Percentiles rank a stretch among this genome's conserved stretches.
Evolutionary conservation across 1,284 basidiomycete species (phyloP).

Genomic region (Ganoderma sp.): DNA sequence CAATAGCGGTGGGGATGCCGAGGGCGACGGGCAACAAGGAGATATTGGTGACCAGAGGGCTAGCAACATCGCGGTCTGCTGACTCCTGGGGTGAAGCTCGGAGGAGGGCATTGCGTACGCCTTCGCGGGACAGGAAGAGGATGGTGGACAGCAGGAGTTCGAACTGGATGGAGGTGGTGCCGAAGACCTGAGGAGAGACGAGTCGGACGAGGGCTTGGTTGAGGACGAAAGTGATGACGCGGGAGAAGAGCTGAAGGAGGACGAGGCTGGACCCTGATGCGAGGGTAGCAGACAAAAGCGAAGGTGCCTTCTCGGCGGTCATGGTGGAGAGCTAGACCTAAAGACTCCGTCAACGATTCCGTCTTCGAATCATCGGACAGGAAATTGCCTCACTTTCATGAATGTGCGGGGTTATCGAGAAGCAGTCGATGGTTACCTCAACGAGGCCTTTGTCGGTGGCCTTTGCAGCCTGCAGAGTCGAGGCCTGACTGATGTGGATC

Average conservation of each 20-base stretch:
- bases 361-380: too few relatives aligned
- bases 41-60: conserved; percentile 38
- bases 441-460: too few relatives aligned
- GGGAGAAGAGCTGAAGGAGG: conserved; percentile 83
- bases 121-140: conserved; percentile 91
- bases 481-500: too few relatives aligned
- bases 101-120: conserved; percentile 84
- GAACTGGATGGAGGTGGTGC: conserved; percentile 86
- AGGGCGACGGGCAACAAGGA: conserved; percentile 42
- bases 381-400: not conserved
- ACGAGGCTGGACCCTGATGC: conserved; percentile 82
- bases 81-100: conserved; percentile 38
- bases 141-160: conserved; percentile 88
- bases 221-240: conserved; percentile 85
- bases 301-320: conserved; percentile 10
- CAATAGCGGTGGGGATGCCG: conserved; percentile 40
- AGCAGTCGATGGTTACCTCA: too few relatives aligned
- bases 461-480: too few relatives aligned
- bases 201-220: conserved; percentile 90
- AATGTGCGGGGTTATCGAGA: not conserved
- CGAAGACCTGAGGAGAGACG: conserved; percentile 86
- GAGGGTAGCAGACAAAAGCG: conserved; percentile 43
- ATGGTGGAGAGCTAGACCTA: not conserved
- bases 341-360: too few relatives aligned
- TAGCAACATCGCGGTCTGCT: not conserved